Evolutionary conservation across 2,329 filamentous ascomycete genomes (phyloP).

Genomic region (Claviceps spartinae): DNA sequence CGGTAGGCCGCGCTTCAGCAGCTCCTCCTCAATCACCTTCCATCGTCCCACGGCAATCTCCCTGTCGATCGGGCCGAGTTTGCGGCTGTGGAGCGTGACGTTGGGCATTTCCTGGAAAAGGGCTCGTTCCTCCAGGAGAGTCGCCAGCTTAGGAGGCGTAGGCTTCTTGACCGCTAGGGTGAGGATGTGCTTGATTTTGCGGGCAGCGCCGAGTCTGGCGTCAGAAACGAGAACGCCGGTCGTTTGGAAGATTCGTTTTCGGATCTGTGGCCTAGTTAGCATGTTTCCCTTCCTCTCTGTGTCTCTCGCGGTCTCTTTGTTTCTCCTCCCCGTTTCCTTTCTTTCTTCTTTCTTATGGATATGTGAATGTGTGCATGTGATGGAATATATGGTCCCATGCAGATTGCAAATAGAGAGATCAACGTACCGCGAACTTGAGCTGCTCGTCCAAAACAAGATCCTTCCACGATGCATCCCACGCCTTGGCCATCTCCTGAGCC

Average conservation of each 20-base stretch:
- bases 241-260: constrained; percentile 69
- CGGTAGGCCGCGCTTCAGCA: constrained; percentile 48
- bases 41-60: constrained; percentile 60
- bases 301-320: neutral
- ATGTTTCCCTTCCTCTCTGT: no score
- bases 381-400: neutral
- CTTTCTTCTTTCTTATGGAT: neutral
- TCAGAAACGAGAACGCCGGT: constrained; percentile 69
- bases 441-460: constrained; percentile 40
- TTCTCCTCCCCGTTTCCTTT: neutral
- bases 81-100: constrained; percentile 50
- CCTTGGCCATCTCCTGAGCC: constrained; percentile 27
- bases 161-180: constrained; percentile 37
- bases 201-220: constrained; percentile 43
- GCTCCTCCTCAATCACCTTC: constrained; percentile 65
- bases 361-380: neutral
- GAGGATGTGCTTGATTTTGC: constrained; percentile 41
- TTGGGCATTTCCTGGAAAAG: constrained; percentile 47
- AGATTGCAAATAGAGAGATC: neutral
- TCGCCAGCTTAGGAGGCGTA: constrained; percentile 48
- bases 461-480: constrained; percentile 45
- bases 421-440: constrained; percentile 62
- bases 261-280: constrained; percentile 38
- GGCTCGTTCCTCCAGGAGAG: constrained; percentile 37
- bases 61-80: constrained; percentile 57